Evolutionary conservation across 2,329 filamentous ascomycete genomes (phyloP), one percentile per base, ranked within the genome.

Genomic region (Tetracladium maxilliforme): DNA sequence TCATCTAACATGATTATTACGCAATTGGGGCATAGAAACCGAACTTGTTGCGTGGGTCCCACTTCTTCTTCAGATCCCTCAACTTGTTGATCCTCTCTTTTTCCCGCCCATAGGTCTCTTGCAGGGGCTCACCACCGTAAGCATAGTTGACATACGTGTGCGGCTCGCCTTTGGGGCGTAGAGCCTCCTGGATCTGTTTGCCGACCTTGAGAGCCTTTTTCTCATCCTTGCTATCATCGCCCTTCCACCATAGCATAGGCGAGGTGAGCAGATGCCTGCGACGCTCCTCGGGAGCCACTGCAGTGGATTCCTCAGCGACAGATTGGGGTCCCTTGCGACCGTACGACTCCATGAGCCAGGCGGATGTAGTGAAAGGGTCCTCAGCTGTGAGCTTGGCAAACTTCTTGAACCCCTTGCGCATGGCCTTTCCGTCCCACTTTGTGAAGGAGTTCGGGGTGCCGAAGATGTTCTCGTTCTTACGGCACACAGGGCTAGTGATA

Each of bases 91-190:
- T 10, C 23, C 36, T 23, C 15, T 19, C 28, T 18, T 13, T 28
- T 29, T 21, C 29, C 8, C 24, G 27, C 7, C 36, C 36, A 17
- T 37, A 39, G 11, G 26, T 23, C 15, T 35, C 28, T 12, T 9
- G 9, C 18, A 30, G 11, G n/a, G 9, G 4, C 28, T 35, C 33
- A 14, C 12, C 14, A 7, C 36, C 36, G 10, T 19, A 12, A 8
- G 34, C 33, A 27, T 39, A 37, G 24, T 39, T 39, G 8, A 38
- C 27, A 21, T 37, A 38, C 7, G 31, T 19, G 14, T 37, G 29
- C 11, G 22, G 18, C 6, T 20, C 10, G n/a, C 9, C 11, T 15
- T 10, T 21, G 13, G 10, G n/a, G n/a, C n/a, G n/a, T n/a, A n/a
- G n/a, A n/a, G n/a, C n/a, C n/a, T n/a, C n/a, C n/a, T n/a, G n/a